phyloP scores from a whole-genome alignment of 495 filamentous ascomycete genomes.

The Cercophora newfieldiana region DNA sequence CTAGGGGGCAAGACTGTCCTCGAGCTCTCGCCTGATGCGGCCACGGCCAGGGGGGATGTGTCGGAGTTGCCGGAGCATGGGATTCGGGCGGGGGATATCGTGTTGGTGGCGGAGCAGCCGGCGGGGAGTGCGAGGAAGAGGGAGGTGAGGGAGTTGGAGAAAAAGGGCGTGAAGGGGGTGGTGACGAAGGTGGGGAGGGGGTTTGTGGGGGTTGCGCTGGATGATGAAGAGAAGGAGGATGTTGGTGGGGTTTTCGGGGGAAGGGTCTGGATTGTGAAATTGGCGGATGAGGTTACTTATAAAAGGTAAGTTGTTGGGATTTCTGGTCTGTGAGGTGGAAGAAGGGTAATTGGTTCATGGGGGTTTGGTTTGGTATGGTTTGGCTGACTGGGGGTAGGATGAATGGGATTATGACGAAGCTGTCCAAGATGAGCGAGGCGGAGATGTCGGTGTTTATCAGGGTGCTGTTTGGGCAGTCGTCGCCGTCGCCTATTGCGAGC shows the following conservation, averaged over 20 bases:
- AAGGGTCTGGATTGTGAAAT: conserved; percentile 72
- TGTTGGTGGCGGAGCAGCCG: conserved; percentile 74
- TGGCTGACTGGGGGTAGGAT: conserved; percentile 57
- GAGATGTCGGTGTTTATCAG: conserved; percentile 75
- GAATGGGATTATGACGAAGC: conserved; percentile 80
- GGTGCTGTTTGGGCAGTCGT: conserved; percentile 76
- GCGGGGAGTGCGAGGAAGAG: conserved; percentile 69
- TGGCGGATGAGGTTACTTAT: conserved; percentile 94
- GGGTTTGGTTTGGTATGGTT: too few species aligned
- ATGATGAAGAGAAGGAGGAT: conserved; percentile 59
- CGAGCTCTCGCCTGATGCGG: conserved; percentile 74
- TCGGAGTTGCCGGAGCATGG: conserved; percentile 74
- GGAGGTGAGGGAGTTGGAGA: conserved; percentile 63
- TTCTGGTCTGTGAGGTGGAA: not conserved
- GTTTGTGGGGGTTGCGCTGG: conserved; percentile 70
- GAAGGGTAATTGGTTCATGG: too few species aligned
- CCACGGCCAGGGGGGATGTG: conserved; percentile 46
- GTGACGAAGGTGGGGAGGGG: conserved; percentile 67
- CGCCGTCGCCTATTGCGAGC: conserved; percentile 54
- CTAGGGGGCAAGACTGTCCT: conserved; percentile 84
- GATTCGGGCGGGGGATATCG: conserved; percentile 83
- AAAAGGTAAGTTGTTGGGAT: conserved; percentile 67
- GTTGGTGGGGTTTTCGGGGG: conserved; percentile 64
- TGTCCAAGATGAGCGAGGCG: conserved; percentile 68
- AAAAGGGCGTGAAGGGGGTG: conserved; percentile 73